Conservation (phyloP, 345 rosid genomes). For the Aquilaria sinensis region DNA sequence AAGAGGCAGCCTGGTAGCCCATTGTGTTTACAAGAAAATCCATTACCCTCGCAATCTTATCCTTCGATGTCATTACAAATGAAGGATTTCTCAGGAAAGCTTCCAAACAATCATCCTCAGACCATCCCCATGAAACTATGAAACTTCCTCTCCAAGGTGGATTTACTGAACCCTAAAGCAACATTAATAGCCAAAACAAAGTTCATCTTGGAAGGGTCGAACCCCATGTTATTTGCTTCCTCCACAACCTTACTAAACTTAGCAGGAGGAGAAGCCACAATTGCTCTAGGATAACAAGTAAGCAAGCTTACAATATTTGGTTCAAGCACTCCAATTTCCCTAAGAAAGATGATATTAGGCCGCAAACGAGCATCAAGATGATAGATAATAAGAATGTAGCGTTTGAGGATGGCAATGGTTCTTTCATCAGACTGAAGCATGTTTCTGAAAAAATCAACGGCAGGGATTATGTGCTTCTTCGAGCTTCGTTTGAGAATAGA, state of each 20-base stretch:
- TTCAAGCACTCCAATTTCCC: slow-evolving; percentile 22
- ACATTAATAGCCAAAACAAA: slow-evolving; percentile 16
- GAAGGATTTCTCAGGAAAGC: slow-evolving; percentile 14
- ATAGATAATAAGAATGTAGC: slow-evolving; percentile 5
- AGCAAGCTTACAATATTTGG: slow-evolving; percentile 3
- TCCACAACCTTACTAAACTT: slow-evolving; percentile 11
- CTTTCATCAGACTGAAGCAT: slow-evolving; percentile 13
- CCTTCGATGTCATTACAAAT: slow-evolving; percentile 6
- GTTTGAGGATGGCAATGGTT: slow-evolving; percentile 11
- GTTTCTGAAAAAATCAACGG: slow-evolving; percentile 16
- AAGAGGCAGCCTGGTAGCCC: slow-evolving; percentile 1
- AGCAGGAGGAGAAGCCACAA: background rate
- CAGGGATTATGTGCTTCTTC: slow-evolving; percentile 16
- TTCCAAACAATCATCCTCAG: slow-evolving; percentile 12
- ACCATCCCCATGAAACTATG: slow-evolving; percentile 23
- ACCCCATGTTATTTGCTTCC: slow-evolving; percentile 15
- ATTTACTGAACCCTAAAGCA: background rate
- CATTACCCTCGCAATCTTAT: slow-evolving; percentile 5
- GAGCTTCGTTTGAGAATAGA: slow-evolving; percentile 16
- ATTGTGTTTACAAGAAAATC: slow-evolving; percentile 12
- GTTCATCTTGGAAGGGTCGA: slow-evolving; percentile 4
- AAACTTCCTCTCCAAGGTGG: slow-evolving; percentile 18
- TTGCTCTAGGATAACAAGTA: background rate
- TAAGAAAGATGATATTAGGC: slow-evolving; percentile 9
- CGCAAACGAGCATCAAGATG: background rate